A percentile compares a stretch with the other conserved stretches of the same genome.
Conservation (phyloP, 352 stramenopile genomes). For the Phytophthora vignae region DNA sequence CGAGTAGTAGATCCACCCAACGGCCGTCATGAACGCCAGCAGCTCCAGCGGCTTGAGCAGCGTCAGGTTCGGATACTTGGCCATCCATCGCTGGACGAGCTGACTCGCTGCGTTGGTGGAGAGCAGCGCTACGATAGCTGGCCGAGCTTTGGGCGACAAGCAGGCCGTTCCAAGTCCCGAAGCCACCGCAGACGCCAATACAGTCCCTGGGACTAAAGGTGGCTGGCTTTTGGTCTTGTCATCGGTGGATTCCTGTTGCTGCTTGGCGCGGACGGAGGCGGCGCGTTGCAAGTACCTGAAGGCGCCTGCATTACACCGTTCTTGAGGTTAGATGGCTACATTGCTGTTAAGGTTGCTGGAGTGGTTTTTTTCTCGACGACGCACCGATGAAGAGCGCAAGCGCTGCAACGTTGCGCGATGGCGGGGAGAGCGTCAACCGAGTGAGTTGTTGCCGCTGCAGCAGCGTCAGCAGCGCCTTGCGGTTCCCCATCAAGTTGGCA, state of each 20-base stretch:
- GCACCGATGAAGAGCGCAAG: constrained; percentile 70
- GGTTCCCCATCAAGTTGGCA: constrained; percentile 43
- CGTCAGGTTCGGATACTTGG: constrained; percentile 42
- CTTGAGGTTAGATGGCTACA: background rate
- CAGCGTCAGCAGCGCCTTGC: constrained; percentile 28
- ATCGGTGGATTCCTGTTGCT: background rate
- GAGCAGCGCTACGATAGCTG: constrained; percentile 60
- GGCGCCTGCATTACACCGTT: constrained; percentile 33
- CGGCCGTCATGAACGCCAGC: constrained; percentile 53
- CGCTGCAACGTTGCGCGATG: constrained; percentile 54
- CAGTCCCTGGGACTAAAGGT: constrained; percentile 1
- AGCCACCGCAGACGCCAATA: constrained; percentile 41
- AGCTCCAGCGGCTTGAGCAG: constrained; percentile 53
- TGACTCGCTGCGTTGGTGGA: constrained; percentile 59
- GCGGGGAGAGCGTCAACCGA: constrained; percentile 30
- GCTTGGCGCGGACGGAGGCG: constrained; percentile 20
- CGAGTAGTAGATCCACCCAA: constrained; percentile 73
- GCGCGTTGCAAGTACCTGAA: constrained; percentile 54
- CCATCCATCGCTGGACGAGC: constrained; percentile 35
- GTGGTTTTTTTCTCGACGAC: constrained; percentile 9
- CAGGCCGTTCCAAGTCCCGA: constrained; percentile 44
- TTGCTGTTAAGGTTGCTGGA: background rate
- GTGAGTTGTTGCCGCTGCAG: constrained; percentile 19
- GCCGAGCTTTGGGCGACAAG: constrained; percentile 44
- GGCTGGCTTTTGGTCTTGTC: background rate